Conservation (phyloP, 306 rosid genomes). For the Senna siamea region DNA sequence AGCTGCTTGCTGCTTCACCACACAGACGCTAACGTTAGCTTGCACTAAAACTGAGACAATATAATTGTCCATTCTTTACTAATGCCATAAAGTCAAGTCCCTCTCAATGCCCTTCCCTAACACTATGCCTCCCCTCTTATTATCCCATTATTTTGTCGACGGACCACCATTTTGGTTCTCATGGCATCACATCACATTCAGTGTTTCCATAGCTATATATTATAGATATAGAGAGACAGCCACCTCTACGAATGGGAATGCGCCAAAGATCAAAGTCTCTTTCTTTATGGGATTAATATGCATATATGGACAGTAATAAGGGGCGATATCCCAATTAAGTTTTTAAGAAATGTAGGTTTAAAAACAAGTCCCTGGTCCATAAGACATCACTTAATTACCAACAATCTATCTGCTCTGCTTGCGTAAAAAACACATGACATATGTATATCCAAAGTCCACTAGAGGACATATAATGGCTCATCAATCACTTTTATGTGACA, state of each 20-base stretch:
- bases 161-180: conserved; percentile 25
- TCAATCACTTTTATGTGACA: conserved; percentile 35
- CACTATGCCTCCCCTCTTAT: not conserved
- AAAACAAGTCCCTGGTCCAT: conserved; percentile 5
- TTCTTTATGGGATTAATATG: not conserved
- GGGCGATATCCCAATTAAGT: not conserved
- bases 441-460: not conserved
- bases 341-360: not conserved
- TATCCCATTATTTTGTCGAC: not conserved
- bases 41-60: not conserved
- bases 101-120: not conserved
- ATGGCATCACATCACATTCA: not conserved
- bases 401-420: not conserved
- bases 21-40: not conserved
- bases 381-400: not conserved
- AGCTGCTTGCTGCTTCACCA: too few species aligned
- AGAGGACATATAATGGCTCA: not conserved
- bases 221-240: too few species aligned
- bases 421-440: not conserved
- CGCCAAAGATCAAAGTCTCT: not conserved
- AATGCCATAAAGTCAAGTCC: not conserved
- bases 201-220: not conserved
- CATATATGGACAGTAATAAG: not conserved
- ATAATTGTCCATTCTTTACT: not conserved
- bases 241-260: too few species aligned